These are phyloP conservation scores for Xylaria flabelliformis DNA, from an alignment of 495 filamentous ascomycete genomes.

Conservation along the genomic window DNA sequence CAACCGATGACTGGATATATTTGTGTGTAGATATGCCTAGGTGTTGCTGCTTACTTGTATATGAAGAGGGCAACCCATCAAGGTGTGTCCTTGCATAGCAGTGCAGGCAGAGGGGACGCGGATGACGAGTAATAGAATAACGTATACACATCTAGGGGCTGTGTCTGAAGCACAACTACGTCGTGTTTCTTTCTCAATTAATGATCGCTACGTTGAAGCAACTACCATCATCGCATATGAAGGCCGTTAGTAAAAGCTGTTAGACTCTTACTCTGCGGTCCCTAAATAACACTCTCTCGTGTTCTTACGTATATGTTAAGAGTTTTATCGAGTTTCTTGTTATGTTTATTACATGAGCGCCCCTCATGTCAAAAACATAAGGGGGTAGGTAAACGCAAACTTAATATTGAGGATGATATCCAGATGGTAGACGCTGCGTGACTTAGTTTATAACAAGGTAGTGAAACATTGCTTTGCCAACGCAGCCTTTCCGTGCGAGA, in stretches of 20 bases:
- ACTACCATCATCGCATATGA: neutral
- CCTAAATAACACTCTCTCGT: neutral
- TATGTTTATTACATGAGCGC: neutral
- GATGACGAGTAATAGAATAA: no score
- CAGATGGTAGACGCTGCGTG: neutral
- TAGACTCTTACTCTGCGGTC: neutral
- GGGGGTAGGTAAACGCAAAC: neutral
- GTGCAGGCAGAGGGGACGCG: neutral
- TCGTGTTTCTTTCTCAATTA: no score
- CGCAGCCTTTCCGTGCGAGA: neutral
- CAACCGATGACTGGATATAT: neutral
- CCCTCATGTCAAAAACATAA: neutral
- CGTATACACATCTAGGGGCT: neutral
- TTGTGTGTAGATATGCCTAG: neutral
- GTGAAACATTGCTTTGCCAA: neutral
- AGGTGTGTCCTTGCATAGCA: neutral
- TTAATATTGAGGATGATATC: neutral
- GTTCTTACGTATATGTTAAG: neutral
- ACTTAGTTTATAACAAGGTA: neutral
- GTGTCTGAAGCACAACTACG: neutral
- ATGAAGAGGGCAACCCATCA: neutral
- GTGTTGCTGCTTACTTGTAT: neutral
- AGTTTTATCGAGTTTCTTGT: neutral
- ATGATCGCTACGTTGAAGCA: neutral
- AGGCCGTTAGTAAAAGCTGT: neutral